Evolutionary conservation across 2,329 filamentous ascomycete species (phyloP).

Genomic region (Byssoonygena ceratinophila): DNA sequence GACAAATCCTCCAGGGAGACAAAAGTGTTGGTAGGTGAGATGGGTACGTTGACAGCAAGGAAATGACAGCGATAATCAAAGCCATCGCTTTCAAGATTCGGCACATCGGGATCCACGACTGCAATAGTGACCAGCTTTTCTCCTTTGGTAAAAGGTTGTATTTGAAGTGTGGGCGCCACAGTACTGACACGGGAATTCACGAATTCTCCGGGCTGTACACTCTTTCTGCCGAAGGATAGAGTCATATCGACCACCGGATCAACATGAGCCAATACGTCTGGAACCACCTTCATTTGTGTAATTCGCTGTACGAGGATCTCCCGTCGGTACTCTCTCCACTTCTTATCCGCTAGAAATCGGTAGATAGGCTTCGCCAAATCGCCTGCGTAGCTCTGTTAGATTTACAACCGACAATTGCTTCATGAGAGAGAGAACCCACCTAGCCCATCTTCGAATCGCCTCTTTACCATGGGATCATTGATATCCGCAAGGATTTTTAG

Average conservation of each 20-base stretch:
- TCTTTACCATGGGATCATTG: constrained; percentile 89
- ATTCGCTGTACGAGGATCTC: constrained; percentile 76
- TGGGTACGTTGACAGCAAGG: constrained; percentile 62
- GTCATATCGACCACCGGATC: constrained; percentile 69
- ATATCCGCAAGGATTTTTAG: constrained; percentile 87
- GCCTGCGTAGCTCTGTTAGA: constrained; percentile 42
- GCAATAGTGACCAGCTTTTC: constrained; percentile 73
- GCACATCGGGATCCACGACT: constrained; percentile 84
- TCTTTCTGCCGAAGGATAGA: constrained; percentile 63
- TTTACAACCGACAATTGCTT: constrained; percentile 16
- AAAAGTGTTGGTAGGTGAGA: constrained; percentile 50
- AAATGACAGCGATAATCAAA: constrained; percentile 81
- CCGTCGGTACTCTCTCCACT: constrained; percentile 78
- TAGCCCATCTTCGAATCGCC: constrained; percentile 80
- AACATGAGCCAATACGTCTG: constrained; percentile 73
- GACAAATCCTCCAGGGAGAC: constrained; percentile 56
- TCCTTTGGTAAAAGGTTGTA: constrained; percentile 76
- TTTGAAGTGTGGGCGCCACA: constrained; percentile 59
- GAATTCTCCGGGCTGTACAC: constrained; percentile 64
- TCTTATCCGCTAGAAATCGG: constrained; percentile 71
- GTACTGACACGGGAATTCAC: constrained; percentile 67
- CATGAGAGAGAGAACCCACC: constrained; percentile 46
- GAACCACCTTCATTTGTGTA: constrained; percentile 72
- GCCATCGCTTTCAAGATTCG: constrained; percentile 59
- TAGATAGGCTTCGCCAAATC: constrained; percentile 97